Conservation (phyloP, 495 filamentous ascomycete genomes). For the Lepraria neglecta region DNA sequence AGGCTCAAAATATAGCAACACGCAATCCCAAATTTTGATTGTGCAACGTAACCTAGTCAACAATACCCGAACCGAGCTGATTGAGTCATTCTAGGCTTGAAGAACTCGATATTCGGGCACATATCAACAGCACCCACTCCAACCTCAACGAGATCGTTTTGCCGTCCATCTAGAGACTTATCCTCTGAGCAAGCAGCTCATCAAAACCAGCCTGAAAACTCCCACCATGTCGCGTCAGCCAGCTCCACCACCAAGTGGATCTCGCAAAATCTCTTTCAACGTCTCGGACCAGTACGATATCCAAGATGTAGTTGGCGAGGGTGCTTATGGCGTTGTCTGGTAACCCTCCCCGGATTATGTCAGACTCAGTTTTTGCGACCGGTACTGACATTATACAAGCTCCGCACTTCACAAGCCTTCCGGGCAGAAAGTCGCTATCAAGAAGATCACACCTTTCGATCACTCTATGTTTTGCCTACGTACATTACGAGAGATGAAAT, state of each 20-base stretch:
- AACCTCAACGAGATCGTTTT: neutral
- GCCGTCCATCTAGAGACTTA: neutral
- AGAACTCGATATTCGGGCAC: neutral
- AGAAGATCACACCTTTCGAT: constrained; percentile 99
- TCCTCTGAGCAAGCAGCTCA: constrained; percentile 1
- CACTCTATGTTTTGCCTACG: constrained; percentile 99
- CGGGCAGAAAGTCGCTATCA: constrained; percentile 97
- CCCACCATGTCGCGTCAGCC: constrained; percentile 44
- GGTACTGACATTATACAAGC: constrained; percentile 43
- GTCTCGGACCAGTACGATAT: constrained; percentile 99
- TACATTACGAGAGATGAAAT: constrained; percentile 98
- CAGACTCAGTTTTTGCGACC: neutral
- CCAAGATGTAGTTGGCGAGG: constrained; percentile 97
- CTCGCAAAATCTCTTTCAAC: constrained; percentile 99
- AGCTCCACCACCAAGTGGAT: constrained; percentile 46
- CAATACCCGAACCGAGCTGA: neutral
- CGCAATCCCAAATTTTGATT: neutral
- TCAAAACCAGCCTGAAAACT: neutral
- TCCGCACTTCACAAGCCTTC: constrained; percentile 98
- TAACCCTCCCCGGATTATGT: constrained; percentile 42
- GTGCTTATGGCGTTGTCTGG: constrained; percentile 98
- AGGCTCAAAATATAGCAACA: neutral
- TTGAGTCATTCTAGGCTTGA: neutral
- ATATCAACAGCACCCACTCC: neutral
- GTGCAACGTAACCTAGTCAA: neutral